A percentile compares a stretch with the other conserved stretches of the same genome.
Evolutionary conservation across 345 rosid genomes (phyloP).

Genomic region (Durio zibethinus): DNA sequence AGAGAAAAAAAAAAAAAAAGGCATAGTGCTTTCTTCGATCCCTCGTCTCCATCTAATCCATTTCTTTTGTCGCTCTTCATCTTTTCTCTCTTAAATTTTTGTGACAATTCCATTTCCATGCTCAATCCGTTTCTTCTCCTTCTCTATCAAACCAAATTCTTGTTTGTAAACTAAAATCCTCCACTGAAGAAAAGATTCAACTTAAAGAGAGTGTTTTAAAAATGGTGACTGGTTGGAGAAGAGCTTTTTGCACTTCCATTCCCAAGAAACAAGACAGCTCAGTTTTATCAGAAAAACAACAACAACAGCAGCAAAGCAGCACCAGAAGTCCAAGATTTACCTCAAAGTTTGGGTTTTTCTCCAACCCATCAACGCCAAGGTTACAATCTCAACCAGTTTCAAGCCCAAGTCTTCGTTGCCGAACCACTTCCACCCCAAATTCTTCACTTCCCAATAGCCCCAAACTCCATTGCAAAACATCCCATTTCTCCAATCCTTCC

Average conservation of each 20-base stretch:
- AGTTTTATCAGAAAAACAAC: conserved; percentile 27
- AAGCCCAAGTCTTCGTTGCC: conserved; percentile 52
- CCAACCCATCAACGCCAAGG: conserved; percentile 79
- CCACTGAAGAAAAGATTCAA: background rate
- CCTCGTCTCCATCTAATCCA: too few species aligned
- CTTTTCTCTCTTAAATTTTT: background rate
- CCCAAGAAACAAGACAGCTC: conserved; percentile 49
- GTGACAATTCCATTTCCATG: background rate
- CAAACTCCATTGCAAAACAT: conserved; percentile 50
- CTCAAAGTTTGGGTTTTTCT: conserved; percentile 70
- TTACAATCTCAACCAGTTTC: conserved; percentile 48
- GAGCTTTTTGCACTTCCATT: conserved; percentile 74
- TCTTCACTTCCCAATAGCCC: conserved; percentile 60
- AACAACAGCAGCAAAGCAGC: conserved; percentile 15
- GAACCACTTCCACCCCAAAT: conserved; percentile 41
- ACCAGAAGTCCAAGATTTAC: conserved; percentile 43
- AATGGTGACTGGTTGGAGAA: conserved; percentile 82
- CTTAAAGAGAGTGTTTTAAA: conserved; percentile 17
- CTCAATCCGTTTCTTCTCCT: conserved; percentile 8
- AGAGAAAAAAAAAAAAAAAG: background rate
- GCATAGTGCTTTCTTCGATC: too few species aligned
- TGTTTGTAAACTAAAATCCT: background rate
- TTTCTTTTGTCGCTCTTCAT: too few species aligned
- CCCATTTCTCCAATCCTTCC: conserved; percentile 52
- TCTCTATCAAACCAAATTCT: background rate